Evolutionary conservation across 306 rosid genomes (phyloP).

Genomic region (Cyclanthera cordifolia): DNA sequence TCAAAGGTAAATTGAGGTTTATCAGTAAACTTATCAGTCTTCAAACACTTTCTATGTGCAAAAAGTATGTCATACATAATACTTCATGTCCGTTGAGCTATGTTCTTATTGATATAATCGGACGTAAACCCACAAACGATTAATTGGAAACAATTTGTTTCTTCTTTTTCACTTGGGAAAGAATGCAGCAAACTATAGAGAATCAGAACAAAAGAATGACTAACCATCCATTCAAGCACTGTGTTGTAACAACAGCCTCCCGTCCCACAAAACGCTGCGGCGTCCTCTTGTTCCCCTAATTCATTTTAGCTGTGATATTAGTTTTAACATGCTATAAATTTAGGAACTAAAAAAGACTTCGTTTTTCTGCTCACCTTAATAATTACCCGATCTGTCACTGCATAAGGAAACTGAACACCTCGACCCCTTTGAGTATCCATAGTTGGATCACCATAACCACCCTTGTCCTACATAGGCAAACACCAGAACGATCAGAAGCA

Average conservation of each 20-base stretch:
- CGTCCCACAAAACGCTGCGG: conserved; percentile 95
- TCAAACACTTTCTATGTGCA: not conserved
- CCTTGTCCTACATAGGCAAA: conserved; percentile 41
- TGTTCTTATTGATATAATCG: not conserved
- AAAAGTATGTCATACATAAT: too few relatives aligned
- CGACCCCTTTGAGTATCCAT: conserved; percentile 60
- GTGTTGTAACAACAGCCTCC: conserved; percentile 95
- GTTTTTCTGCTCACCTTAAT: conserved; percentile 53
- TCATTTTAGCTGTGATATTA: conserved; percentile 22
- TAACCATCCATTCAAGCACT: conserved; percentile 97
- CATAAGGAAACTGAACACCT: conserved; percentile 96
- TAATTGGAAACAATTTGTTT: too few relatives aligned
- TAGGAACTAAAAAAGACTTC: conserved; percentile 1
- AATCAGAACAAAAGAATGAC: conserved; percentile 16
- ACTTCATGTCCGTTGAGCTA: too few relatives aligned
- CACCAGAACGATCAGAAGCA: too few relatives aligned
- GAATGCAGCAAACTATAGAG: too few relatives aligned
- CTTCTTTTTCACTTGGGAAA: too few relatives aligned
- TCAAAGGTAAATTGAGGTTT: too few relatives aligned
- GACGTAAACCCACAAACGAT: not conserved
- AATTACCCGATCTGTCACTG: conserved; percentile 79
- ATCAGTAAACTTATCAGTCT: too few relatives aligned
- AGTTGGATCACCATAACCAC: conserved; percentile 57
- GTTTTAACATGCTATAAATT: not conserved
- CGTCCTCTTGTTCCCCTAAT: conserved; percentile 96